These are phyloP conservation scores for Boletus vermiculosoides DNA, from an alignment of 768 basidiomycete genomes.

Conservation along the genomic window DNA sequence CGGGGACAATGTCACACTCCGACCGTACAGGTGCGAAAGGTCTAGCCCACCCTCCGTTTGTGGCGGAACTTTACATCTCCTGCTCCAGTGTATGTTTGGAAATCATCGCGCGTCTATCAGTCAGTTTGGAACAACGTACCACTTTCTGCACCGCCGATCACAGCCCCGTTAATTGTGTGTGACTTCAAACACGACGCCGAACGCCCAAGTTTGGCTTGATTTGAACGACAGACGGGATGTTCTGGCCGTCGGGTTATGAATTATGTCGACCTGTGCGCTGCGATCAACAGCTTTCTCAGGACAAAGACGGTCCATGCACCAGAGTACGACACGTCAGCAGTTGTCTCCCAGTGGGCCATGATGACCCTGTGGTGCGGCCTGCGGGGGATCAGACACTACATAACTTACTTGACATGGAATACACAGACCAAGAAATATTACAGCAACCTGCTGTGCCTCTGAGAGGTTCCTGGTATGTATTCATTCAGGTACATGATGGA, in stretches of 20 bases:
- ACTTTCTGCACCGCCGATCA: slow-evolving; percentile 15
- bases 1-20: slow-evolving; percentile 13
- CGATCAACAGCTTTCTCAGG: not conserved
- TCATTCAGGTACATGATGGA: not conserved
- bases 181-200: not conserved
- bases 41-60: slow-evolving; percentile 15
- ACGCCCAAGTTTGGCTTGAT: not conserved
- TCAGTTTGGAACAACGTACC: not conserved
- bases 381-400: not conserved
- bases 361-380: not conserved
- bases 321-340: no score
- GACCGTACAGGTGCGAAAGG: not conserved
- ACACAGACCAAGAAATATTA: not conserved
- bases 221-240: not conserved
- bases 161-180: slow-evolving; percentile 9
- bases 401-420: not conserved
- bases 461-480: not conserved
- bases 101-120: slow-evolving; percentile 15
- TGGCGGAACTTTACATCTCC: slow-evolving; percentile 16
- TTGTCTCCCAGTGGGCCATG: not conserved
- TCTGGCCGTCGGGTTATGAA: not conserved
- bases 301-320: not conserved
- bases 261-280: not conserved
- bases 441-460: slow-evolving; percentile 4
- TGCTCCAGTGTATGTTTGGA: not conserved